Evolutionary conservation across 2,329 filamentous ascomycete species (phyloP).

Genomic region (Trichocomaceae sp.): DNA sequence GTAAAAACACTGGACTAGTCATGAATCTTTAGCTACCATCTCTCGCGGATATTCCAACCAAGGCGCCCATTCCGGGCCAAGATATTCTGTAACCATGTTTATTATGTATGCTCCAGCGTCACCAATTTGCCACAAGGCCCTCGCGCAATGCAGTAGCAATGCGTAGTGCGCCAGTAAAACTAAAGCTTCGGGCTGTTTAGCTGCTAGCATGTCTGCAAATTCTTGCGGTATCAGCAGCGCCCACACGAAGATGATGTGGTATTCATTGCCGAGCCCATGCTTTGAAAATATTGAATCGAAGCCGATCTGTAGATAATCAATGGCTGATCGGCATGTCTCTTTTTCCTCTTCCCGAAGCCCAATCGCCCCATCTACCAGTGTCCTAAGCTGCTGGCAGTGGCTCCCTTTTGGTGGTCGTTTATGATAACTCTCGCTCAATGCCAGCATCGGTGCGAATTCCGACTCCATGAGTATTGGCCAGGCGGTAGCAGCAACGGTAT

Average conservation of each 20-base stretch:
- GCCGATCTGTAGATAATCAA: conserved; percentile 9
- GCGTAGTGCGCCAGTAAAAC: conserved; percentile 6
- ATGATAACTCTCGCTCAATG: neutral
- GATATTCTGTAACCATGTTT: conserved; percentile 3
- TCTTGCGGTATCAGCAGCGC: neutral
- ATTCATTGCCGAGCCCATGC: conserved; percentile 1
- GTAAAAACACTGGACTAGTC: neutral
- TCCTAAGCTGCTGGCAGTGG: conserved; percentile 6
- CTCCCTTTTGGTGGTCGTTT: conserved; percentile 1
- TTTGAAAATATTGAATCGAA: conserved; percentile 7
- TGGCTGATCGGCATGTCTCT: conserved; percentile 3
- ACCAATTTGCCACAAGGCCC: conserved; percentile 7
- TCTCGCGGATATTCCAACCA: conserved; percentile 7
- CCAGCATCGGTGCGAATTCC: conserved; percentile 4
- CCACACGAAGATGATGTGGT: conserved; percentile 7
- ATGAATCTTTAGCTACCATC: neutral
- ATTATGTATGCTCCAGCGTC: conserved; percentile 8
- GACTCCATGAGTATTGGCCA: conserved; percentile 9
- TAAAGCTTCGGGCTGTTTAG: conserved; percentile 4
- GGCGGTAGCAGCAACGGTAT: conserved; percentile 7
- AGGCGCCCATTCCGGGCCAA: neutral
- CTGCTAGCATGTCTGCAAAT: conserved; percentile 4
- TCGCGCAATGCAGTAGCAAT: conserved; percentile 3
- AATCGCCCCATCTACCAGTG: neutral
- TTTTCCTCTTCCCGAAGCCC: conserved; percentile 3